These are phyloP conservation scores for Rickenella mellea DNA, from an alignment of 768 basidiomycete species.

Conservation along the genomic window DNA sequence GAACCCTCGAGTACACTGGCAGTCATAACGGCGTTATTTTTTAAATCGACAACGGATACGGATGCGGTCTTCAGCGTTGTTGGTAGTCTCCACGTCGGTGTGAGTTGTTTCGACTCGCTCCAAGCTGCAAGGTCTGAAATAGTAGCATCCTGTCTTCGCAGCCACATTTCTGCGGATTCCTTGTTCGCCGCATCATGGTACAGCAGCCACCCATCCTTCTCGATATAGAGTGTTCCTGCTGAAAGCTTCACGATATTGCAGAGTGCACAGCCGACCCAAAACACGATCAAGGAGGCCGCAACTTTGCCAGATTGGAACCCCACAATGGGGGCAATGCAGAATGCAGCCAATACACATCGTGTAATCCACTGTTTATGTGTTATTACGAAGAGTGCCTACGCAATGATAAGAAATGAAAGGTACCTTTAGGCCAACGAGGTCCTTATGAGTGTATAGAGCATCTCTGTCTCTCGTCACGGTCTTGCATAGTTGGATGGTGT, in stretches of 20 bases:
- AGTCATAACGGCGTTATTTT: slow-evolving; percentile 3
- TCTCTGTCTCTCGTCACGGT: slow-evolving; percentile 6
- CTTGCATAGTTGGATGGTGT: slow-evolving; percentile 1
- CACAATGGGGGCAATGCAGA: too few species aligned
- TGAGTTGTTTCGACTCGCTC: too few species aligned
- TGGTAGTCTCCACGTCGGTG: too few species aligned
- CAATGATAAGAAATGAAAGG: too few species aligned
- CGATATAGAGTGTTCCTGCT: slow-evolving; percentile 9
- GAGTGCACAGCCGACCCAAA: slow-evolving; percentile 5
- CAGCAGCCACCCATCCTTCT: slow-evolving; percentile 6
- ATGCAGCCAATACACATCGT: too few species aligned
- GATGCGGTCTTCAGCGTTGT: not conserved
- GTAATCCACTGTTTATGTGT: too few species aligned
- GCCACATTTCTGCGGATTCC: not conserved
- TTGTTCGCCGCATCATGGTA: slow-evolving; percentile 7
- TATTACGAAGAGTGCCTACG: too few species aligned
- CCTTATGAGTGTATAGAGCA: slow-evolving; percentile 7
- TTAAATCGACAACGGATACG: slow-evolving; percentile 5
- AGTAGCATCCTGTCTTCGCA: slow-evolving; percentile 8
- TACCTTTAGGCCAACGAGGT: slow-evolving; percentile 6
- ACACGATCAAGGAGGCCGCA: too few species aligned
- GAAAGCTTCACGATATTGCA: slow-evolving; percentile 3
- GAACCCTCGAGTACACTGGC: slow-evolving; percentile 4
- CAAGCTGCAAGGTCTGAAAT: slow-evolving; percentile 6
- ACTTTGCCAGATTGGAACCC: too few species aligned